Evolutionary conservation across 805 yeast genomes (phyloP).

Genomic region (Saccharomycopsis guyanensis): DNA sequence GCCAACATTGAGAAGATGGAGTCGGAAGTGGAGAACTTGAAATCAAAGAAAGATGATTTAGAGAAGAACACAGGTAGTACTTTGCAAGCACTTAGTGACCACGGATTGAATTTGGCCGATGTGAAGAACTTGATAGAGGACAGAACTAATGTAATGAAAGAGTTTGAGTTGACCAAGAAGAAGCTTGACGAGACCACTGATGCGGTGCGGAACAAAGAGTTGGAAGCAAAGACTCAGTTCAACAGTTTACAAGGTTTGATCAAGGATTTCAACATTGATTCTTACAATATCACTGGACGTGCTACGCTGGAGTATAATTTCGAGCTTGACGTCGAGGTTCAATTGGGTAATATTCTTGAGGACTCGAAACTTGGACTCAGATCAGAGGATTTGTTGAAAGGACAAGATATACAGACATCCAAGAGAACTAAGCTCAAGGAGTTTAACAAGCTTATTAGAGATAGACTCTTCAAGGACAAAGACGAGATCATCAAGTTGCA

Average conservation of each 20-base stretch:
- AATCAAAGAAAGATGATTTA: conserved; percentile 34
- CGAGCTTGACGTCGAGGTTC: conserved; percentile 34
- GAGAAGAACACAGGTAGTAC: conserved; percentile 36
- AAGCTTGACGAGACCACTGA: conserved; percentile 37
- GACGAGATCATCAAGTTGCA: conserved; percentile 53
- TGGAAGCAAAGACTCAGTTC: conserved; percentile 40
- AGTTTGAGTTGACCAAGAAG: conserved; percentile 7
- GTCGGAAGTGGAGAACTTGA: conserved; percentile 42
- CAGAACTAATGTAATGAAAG: conserved; percentile 6
- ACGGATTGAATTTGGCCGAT: conserved; percentile 37
- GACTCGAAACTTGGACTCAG: conserved; percentile 40
- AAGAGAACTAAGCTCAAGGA: conserved; percentile 32
- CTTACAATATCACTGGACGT: neutral
- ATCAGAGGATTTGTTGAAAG: conserved; percentile 34
- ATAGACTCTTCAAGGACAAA: conserved; percentile 40
- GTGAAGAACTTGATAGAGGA: conserved; percentile 18
- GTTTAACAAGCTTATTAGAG: conserved; percentile 40
- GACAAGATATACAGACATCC: conserved; percentile 30
- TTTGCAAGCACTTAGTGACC: conserved; percentile 38
- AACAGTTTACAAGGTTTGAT: conserved; percentile 24
- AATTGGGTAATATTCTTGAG: conserved; percentile 31
- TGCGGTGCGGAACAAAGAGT: conserved; percentile 40
- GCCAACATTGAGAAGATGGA: conserved; percentile 47
- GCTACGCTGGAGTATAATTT: conserved; percentile 22
- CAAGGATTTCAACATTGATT: conserved; percentile 12